Evolutionary conservation across 345 rosid genomes (phyloP), one percentile per base, ranked within the genome.

Genomic region (Nephelium lappaceum): DNA sequence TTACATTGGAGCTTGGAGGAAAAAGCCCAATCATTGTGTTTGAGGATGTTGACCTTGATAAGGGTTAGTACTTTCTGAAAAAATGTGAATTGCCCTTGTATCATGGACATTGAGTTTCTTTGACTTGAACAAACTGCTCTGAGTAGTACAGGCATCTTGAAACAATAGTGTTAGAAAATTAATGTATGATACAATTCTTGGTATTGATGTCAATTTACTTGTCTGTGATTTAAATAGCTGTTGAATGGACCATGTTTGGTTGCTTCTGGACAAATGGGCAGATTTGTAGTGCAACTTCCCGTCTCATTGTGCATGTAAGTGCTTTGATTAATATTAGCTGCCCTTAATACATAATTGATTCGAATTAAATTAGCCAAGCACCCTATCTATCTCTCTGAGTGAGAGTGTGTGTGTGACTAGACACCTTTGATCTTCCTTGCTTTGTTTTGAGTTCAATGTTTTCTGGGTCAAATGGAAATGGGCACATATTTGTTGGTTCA

Each of bases 261-360:
- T 94, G 98, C 92, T 96, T 94, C 85, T 93, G 97, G 91, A 94
- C 97, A 69, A 94, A 92, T 87, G 98, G 99, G 71, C 98, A 96
- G 89, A 96, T 96, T 73, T 94, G 99, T 79, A 93, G 98, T 85
- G 98, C 99, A 78, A 96, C 99, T 85, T 96, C 99, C 58, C 93
- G 99, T 53, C 93, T 96, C 70, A 83, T 94, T 49, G 91, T 96
- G 75, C 99, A 91, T 85, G 98, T 92, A 85, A 88, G 99, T 79
- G 23, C 49, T 19, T 74, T 11, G n/a, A 8, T 72, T 3, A 21
- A 25, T 25, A 5, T 67, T 82, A 2, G 27, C 19, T 53, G 38
- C 38, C 51, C 66, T 39, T 64, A 21, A 39, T 55, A 21, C 62
- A 47, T 77, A 18, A 57, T 72, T 57, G 4, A 23, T 70, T 66